A percentile compares a stretch with the other conserved stretches of the same genome.
These are phyloP conservation scores for Nitzschia inconspicua DNA, from an alignment of 108 stramenopile genomes.

Conservation along the genomic window DNA sequence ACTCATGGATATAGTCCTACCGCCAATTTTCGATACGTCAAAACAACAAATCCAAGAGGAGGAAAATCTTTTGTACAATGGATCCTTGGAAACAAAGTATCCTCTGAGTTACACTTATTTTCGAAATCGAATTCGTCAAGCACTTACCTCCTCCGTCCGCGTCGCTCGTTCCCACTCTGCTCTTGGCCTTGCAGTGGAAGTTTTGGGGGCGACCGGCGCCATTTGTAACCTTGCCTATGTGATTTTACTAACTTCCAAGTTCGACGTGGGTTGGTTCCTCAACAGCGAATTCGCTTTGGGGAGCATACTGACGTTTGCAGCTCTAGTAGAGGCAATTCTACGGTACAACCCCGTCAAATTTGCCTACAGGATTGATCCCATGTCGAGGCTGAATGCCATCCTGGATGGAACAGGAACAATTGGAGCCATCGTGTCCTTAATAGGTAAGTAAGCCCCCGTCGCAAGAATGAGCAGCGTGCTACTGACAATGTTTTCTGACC, in stretches of 20 bases:
- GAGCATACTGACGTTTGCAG: slow-evolving; percentile 14
- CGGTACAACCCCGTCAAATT: slow-evolving; percentile 20
- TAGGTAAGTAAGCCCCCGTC: slow-evolving; percentile 4
- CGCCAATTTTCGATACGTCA: background rate
- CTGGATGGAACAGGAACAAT: slow-evolving; percentile 46
- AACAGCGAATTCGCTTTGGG: slow-evolving; percentile 16
- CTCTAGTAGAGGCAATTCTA: background rate
- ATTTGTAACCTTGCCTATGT: slow-evolving; percentile 48
- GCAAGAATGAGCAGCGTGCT: background rate
- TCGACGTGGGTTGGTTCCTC: slow-evolving; percentile 18
- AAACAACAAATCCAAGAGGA: background rate
- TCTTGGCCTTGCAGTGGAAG: slow-evolving; percentile 21
- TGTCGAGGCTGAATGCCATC: slow-evolving; percentile 19
- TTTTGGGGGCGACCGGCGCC: slow-evolving; percentile 30
- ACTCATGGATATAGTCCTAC: slow-evolving; percentile 9
- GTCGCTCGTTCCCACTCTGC: slow-evolving; percentile 14
- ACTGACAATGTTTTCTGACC: background rate
- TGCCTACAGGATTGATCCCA: slow-evolving; percentile 9
- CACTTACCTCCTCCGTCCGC: slow-evolving; percentile 38
- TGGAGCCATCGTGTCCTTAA: slow-evolving; percentile 31
- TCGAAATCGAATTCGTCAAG: slow-evolving; percentile 34
- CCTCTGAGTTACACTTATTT: slow-evolving; percentile 27
- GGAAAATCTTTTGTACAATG: background rate
- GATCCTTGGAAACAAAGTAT: background rate
- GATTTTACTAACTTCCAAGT: slow-evolving; percentile 28